phyloP scores from a whole-genome alignment of 345 rosid genomes.

The Sapria himalayana region DNA sequence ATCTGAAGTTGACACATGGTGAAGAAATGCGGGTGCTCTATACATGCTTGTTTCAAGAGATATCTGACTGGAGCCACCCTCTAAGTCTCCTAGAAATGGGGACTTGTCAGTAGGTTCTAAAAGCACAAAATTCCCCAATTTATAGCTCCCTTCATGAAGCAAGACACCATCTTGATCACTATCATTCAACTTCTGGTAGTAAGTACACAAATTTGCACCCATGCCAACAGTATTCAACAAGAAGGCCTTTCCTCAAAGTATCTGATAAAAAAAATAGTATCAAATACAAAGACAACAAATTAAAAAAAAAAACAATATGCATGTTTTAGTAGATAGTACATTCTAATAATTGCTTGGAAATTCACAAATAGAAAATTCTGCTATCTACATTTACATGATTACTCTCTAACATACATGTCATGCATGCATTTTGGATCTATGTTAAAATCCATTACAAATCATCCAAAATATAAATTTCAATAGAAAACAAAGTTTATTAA shows the following conservation, averaged over 20 bases:
- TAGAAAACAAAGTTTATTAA: no score
- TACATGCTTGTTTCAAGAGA: conserved; percentile 90
- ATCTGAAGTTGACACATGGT: conserved; percentile 69
- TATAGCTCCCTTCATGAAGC: conserved; percentile 32
- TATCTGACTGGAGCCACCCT: conserved; percentile 58
- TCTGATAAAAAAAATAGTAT: conserved; percentile 21
- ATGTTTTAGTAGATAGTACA: no score
- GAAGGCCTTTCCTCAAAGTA: conserved; percentile 94
- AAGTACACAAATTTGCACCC: conserved; percentile 89
- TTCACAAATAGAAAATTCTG: no score
- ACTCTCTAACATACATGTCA: no score
- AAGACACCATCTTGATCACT: conserved; percentile 46
- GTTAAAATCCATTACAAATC: no score
- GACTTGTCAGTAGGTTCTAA: conserved; percentile 82
- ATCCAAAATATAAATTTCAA: no score
- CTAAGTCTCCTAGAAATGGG: conserved; percentile 91
- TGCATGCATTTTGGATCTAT: no score
- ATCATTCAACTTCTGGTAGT: conserved; percentile 66
- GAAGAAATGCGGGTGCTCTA: conserved; percentile 72
- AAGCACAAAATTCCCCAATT: conserved; percentile 44
- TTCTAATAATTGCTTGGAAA: no score
- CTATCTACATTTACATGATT: no score
- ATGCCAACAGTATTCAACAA: conserved; percentile 74
- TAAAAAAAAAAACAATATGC: no score
- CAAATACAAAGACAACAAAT: no score